phyloP scores from a whole-genome alignment of 1,284 basidiomycete genomes.

The Sphagnurus paluster region DNA sequence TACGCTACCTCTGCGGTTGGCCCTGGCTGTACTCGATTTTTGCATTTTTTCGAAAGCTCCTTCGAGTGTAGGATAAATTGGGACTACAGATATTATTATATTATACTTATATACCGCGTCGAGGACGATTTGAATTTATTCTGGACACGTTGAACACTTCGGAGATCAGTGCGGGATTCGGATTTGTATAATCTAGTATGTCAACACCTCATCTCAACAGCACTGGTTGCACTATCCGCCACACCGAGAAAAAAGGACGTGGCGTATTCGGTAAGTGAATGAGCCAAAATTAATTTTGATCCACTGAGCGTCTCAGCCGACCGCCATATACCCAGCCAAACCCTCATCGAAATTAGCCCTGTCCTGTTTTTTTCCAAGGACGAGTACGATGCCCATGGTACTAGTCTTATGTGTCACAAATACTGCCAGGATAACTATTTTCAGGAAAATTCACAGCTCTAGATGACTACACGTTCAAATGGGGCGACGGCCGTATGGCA shows the following conservation, averaged over 20 bases:
- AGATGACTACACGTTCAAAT: slow-evolving; percentile 86
- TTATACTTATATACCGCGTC: too few relatives aligned
- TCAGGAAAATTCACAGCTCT: slow-evolving; percentile 63
- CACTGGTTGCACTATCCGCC: slow-evolving; percentile 35
- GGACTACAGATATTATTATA: too few relatives aligned
- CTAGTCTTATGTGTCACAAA: neutral
- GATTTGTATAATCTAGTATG: slow-evolving; percentile 10
- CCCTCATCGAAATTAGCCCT: slow-evolving; percentile 81
- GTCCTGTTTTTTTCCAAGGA: slow-evolving; percentile 76
- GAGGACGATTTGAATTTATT: too few relatives aligned
- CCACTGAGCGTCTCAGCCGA: slow-evolving; percentile 46
- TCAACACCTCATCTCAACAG: slow-evolving; percentile 25
- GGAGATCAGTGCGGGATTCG: slow-evolving; percentile 15
- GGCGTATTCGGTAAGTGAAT: slow-evolving; percentile 58
- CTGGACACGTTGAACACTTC: too few relatives aligned
- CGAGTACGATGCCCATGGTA: slow-evolving; percentile 71
- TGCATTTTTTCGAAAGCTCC: too few relatives aligned
- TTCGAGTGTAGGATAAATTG: too few relatives aligned
- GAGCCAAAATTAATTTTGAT: neutral
- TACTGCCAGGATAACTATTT: neutral
- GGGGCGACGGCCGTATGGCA: slow-evolving; percentile 81
- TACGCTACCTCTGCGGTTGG: too few relatives aligned
- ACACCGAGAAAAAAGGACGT: slow-evolving; percentile 52
- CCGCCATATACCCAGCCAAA: slow-evolving; percentile 57
- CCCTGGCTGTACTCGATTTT: too few relatives aligned